Evolutionary conservation across 2,329 filamentous ascomycete species (phyloP).

Genomic region (Aspergillus sp.): DNA sequence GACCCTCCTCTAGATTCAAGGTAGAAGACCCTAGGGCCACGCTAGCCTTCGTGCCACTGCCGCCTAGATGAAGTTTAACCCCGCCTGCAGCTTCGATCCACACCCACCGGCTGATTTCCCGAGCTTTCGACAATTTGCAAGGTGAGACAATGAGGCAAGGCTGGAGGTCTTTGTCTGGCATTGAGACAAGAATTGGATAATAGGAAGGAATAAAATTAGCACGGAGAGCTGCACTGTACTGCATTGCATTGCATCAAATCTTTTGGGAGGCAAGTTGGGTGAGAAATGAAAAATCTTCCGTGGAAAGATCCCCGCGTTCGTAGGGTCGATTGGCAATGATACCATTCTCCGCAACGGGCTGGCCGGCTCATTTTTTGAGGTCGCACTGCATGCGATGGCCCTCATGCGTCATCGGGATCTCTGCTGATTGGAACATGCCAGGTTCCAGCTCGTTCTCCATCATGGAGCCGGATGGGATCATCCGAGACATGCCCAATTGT

Average conservation of each 20-base stretch:
- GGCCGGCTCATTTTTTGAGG: not conserved
- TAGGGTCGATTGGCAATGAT: not conserved
- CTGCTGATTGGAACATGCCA: constrained; percentile 1
- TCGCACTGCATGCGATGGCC: constrained; percentile 1
- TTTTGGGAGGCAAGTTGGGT: not conserved
- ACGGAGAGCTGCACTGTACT: not conserved
- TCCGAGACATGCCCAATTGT: constrained; percentile 5
- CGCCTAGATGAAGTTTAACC: not conserved
- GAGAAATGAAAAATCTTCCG: not conserved
- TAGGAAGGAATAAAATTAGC: not conserved
- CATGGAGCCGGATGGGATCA: not conserved
- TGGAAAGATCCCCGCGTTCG: not conserved
- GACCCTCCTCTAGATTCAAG: not conserved
- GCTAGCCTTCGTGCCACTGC: not conserved
- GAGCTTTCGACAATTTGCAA: not conserved
- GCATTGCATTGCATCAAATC: not conserved
- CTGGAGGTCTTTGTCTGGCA: not conserved
- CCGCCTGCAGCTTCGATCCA: constrained; percentile 1
- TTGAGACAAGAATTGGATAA: not conserved
- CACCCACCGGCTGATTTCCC: not conserved
- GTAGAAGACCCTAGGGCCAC: not conserved
- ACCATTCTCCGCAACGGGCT: not conserved
- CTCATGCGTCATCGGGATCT: not conserved
- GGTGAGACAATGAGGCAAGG: constrained; percentile 8
- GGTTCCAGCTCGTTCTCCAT: not conserved